These are phyloP conservation scores for Chlorella sp. DNA, from an alignment of 139 green algal species.

Conservation along the genomic window DNA sequence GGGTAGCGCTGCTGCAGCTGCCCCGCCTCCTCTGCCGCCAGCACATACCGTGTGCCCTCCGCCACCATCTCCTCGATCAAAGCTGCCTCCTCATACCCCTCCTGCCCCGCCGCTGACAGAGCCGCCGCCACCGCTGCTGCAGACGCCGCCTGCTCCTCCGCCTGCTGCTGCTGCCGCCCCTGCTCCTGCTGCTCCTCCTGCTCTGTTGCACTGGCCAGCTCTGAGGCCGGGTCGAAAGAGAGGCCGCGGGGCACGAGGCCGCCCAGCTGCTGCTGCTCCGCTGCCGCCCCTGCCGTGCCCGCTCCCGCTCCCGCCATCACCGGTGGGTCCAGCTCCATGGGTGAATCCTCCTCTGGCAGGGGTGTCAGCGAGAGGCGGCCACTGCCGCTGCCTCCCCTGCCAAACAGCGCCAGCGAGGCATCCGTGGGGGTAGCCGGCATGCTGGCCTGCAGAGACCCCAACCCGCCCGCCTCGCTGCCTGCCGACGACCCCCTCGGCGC, in stretches of 20 bases:
- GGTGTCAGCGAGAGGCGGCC: slow-evolving; percentile 4
- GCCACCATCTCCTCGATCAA: slow-evolving; percentile 65
- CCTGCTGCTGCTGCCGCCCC: not conserved
- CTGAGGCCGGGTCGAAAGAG: not conserved
- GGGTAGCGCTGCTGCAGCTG: slow-evolving; percentile 65
- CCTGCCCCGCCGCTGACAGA: not conserved
- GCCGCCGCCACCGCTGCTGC: slow-evolving; percentile 15
- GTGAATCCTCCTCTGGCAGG: not conserved
- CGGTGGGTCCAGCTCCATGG: not conserved
- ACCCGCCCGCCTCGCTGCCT: not conserved
- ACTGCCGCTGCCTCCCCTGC: not conserved
- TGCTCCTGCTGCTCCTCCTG: not conserved
- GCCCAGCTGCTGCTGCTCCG: not conserved
- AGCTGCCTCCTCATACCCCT: slow-evolving; percentile 49
- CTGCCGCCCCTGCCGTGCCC: not conserved
- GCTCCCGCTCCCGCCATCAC: not conserved
- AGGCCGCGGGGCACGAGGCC: not conserved
- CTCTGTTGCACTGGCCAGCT: not conserved
- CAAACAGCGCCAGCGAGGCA: not conserved
- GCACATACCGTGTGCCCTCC: slow-evolving; percentile 59
- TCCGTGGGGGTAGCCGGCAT: slow-evolving; percentile 1
- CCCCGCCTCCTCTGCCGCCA: slow-evolving; percentile 59
- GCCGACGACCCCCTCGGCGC: not conserved
- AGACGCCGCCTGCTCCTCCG: not conserved
- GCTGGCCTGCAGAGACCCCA: slow-evolving; percentile 1